These are phyloP conservation scores for Aureoboletus auriporus DNA, from an alignment of 768 basidiomycete species.

Conservation along the genomic window DNA sequence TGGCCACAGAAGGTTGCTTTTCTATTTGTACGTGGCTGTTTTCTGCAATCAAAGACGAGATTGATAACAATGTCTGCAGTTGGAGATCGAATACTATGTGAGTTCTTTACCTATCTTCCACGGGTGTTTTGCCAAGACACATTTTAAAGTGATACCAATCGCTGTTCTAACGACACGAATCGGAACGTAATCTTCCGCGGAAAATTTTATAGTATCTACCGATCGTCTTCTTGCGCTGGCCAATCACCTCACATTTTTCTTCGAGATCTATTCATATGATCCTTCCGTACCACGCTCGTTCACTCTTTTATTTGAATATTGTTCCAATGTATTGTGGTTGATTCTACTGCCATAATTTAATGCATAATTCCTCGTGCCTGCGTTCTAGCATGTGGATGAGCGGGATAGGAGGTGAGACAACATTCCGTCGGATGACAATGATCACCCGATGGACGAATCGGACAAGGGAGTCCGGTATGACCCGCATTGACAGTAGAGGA, in stretches of 20 bases:
- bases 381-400: background rate
- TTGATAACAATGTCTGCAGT: conserved; percentile 40
- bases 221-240: conserved; percentile 2
- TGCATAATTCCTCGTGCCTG: background rate
- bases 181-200: conserved; percentile 4
- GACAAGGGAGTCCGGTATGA: too few species aligned
- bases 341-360: background rate
- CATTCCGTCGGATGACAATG: background rate
- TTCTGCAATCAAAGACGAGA: background rate
- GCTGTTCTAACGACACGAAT: background rate
- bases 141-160: conserved; percentile 18
- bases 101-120: conserved; percentile 28
- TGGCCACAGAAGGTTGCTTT: conserved; percentile 86
- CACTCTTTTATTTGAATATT: background rate
- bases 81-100: conserved; percentile 95
- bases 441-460: background rate
- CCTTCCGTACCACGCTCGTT: background rate
- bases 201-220: conserved; percentile 15
- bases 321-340: conserved; percentile 3
- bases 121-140: background rate
- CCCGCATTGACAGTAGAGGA: too few species aligned
- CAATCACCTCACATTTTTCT: too few species aligned
- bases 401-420: background rate
- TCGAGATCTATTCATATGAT: too few species aligned
- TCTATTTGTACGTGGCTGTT: conserved; percentile 70